These are phyloP conservation scores for Aspergillus homomorphus DNA, from an alignment of 495 filamentous ascomycete species.

Conservation along the genomic window DNA sequence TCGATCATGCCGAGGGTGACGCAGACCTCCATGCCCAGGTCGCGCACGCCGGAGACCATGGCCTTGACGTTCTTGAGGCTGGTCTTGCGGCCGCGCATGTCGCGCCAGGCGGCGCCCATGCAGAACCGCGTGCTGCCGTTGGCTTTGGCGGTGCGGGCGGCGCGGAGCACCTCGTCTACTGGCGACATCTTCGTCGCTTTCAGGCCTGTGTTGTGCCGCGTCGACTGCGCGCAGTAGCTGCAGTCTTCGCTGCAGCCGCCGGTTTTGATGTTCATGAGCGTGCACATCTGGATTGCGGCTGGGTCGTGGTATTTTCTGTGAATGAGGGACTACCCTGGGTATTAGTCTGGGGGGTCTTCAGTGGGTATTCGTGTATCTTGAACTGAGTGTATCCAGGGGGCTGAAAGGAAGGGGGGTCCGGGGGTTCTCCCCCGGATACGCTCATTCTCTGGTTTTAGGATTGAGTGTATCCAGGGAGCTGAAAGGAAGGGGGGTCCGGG, in stretches of 20 bases:
- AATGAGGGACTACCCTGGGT: conserved; percentile 53
- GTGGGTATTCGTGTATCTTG: background rate
- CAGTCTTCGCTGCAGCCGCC: conserved; percentile 87
- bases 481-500: too few relatives aligned
- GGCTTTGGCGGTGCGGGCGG: conserved; percentile 68
- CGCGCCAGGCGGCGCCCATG: conserved; percentile 88
- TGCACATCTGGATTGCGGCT: conserved; percentile 79
- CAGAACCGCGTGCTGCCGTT: conserved; percentile 86
- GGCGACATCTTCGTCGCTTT: conserved; percentile 72
- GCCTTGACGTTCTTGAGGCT: conserved; percentile 72
- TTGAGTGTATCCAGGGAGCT: too few relatives aligned
- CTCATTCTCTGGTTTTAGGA: too few relatives aligned
- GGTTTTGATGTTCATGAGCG: conserved; percentile 93
- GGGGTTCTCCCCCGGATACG: too few relatives aligned
- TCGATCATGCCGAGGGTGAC: conserved; percentile 90
- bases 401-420: too few relatives aligned
- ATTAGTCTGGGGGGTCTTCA: background rate
- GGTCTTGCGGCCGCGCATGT: conserved; percentile 84
- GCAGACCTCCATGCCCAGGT: conserved; percentile 80
- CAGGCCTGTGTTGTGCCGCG: conserved; percentile 72
- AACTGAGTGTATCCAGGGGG: too few relatives aligned
- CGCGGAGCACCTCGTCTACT: conserved; percentile 72
- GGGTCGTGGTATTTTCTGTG: conserved; percentile 82
- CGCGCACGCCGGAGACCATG: conserved; percentile 76
- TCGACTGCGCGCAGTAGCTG: conserved; percentile 84